Conservation (phyloP, 2,329 filamentous ascomycete genomes). For the Aspergillus aculeatinus region DNA sequence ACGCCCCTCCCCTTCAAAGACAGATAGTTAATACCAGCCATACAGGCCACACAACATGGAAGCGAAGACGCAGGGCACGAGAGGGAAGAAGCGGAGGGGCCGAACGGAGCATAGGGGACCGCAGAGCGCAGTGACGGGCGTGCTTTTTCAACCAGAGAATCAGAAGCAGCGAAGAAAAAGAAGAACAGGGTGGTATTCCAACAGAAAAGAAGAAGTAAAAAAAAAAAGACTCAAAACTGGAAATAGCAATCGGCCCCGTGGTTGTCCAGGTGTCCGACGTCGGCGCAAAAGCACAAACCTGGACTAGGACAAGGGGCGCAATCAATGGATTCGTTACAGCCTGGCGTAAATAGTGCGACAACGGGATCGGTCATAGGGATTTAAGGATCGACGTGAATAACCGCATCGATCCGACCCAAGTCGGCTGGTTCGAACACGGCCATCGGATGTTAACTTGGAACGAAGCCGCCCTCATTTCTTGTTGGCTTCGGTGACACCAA, state of each 20-base stretch:
- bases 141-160: constrained; percentile 20
- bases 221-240: constrained; percentile 21
- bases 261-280: neutral
- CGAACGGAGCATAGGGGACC: constrained; percentile 8
- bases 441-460: neutral
- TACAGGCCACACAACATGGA: constrained; percentile 13
- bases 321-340: constrained; percentile 7
- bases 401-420: constrained; percentile 2
- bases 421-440: constrained; percentile 5
- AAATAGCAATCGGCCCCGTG: constrained; percentile 18
- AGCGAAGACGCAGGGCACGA: constrained; percentile 5
- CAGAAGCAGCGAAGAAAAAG: constrained; percentile 6
- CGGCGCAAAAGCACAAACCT: neutral
- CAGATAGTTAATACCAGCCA: constrained; percentile 15
- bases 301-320: constrained; percentile 1
- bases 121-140: constrained; percentile 1
- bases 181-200: constrained; percentile 23
- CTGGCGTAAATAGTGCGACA: neutral
- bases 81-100: constrained; percentile 4
- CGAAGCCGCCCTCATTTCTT: constrained; percentile 10
- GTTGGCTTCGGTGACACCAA: constrained; percentile 44
- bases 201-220: constrained; percentile 7
- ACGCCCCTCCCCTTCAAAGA: constrained; percentile 15
- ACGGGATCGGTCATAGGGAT: neutral
- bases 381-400: constrained; percentile 6